Percentiles rank a stretch among this genome's conserved stretches.
Evolutionary conservation across 305 asterid genomes (phyloP).

Genomic region (Caryopteris hybrid): DNA sequence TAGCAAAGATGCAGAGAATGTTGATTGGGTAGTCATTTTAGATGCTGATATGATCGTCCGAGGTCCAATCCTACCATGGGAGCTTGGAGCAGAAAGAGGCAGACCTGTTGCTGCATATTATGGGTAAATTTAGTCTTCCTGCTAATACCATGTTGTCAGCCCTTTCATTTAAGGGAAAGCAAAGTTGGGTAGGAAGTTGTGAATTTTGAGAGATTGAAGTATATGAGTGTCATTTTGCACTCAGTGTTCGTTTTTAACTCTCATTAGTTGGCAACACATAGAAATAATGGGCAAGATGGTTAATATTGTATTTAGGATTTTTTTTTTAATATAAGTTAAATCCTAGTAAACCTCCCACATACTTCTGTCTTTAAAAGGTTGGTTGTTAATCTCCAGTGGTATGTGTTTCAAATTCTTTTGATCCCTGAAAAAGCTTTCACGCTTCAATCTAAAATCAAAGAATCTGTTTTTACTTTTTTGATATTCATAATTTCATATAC

Average conservation of each 20-base stretch:
- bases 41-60: slow-evolving; percentile 93
- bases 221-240: neutral
- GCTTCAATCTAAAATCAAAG: too few species aligned
- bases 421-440: too few species aligned
- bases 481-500: too few species aligned
- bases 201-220: neutral
- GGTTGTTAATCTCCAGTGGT: too few species aligned
- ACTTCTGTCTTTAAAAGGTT: too few species aligned
- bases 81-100: slow-evolving; percentile 97
- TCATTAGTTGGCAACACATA: neutral
- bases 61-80: slow-evolving; percentile 96
- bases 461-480: too few species aligned
- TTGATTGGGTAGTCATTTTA: slow-evolving; percentile 92
- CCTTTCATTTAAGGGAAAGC: neutral
- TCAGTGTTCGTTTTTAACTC: neutral
- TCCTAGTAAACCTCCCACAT: too few species aligned
- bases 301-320: neutral
- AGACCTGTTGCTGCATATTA: slow-evolving; percentile 90
- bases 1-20: slow-evolving; percentile 83
- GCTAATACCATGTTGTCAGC: neutral
- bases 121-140: slow-evolving; percentile 49
- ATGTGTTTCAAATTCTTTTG: too few species aligned
- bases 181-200: neutral
- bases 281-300: neutral
- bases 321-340: too few species aligned